Evolutionary conservation across 352 stramenopile genomes (phyloP).

Genomic region (Blastocystis sp.): DNA sequence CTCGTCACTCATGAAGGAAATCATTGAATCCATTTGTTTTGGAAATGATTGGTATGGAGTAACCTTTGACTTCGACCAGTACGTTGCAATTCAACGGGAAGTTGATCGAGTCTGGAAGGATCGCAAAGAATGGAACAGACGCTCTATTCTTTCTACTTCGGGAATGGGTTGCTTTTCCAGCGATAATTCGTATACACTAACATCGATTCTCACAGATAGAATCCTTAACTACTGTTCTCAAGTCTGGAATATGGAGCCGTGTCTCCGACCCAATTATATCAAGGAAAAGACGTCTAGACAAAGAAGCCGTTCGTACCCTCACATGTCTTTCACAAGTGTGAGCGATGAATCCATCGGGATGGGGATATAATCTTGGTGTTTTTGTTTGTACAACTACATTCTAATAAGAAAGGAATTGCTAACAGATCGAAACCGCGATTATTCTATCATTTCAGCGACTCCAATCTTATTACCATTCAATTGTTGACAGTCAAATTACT

Average conservation of each 20-base stretch:
- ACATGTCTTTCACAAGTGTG: neutral
- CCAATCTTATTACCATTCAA: no score
- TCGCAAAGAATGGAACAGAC: slow-evolving; percentile 60
- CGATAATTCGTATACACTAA: slow-evolving; percentile 4
- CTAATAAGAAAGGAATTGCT: neutral
- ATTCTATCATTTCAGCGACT: no score
- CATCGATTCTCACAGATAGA: neutral
- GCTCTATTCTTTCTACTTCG: slow-evolving; percentile 61
- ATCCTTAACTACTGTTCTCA: slow-evolving; percentile 37
- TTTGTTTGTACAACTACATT: neutral
- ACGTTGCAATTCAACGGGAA: slow-evolving; percentile 25
- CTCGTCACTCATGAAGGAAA: slow-evolving; percentile 11
- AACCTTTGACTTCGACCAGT: slow-evolving; percentile 62
- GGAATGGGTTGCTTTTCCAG: slow-evolving; percentile 63
- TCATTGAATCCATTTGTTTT: slow-evolving; percentile 52
- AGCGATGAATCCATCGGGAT: slow-evolving; percentile 46
- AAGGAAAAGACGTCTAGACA: slow-evolving; percentile 20
- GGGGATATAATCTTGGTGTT: neutral
- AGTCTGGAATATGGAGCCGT: slow-evolving; percentile 10
- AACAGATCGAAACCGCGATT: no score
- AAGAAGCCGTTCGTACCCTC: slow-evolving; percentile 21
- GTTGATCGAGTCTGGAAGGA: slow-evolving; percentile 62
- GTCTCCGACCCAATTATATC: neutral
- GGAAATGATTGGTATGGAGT: slow-evolving; percentile 56
- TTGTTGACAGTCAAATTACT: no score